Evolutionary conservation across 495 filamentous ascomycete species (phyloP), one percentile per base, ranked within the genome.

Genomic region (Tuber borchii): DNA sequence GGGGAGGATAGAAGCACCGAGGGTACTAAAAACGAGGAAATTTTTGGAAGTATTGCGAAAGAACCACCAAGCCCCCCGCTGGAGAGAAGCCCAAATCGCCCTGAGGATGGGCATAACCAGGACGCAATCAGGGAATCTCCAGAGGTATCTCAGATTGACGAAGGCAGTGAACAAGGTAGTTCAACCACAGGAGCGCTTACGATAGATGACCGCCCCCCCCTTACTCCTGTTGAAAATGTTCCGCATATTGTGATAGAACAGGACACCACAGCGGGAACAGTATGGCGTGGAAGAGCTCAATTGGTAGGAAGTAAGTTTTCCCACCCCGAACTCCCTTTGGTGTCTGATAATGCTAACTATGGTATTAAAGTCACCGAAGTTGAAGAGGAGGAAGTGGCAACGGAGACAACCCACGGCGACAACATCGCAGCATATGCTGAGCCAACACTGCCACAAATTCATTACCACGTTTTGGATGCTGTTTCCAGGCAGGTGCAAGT

Each of bases 271-370:
- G 73, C 71, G 69, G 45, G 70, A 22, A 75, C 77, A 12, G 75
- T 76, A 45, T 79, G 78, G 78, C 78, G 76, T 71, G 78, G 78
- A 45, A 65, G 56, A 26, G 79, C 78, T 26, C 78, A 79, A 37
- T 71, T 79, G 46, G 75, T 76, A n/a, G 77, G 77, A 26, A 79
- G 78, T 79, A 78, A 79, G 78, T 79, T 3, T 37, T 26, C 72
- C 14, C 19, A 17, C 16, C n/a, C 10, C 14, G 5, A 31, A 12
- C 39, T 19, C 20, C 22, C 44, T 16, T 68, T 40, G 42, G 42
- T 22, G 22, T 43, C 31, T 10, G 16, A 40, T 22, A 68, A 37
- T n/a, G 31, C 45, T 77, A 73, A 79, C 78, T 72, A 65, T 17
- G 4, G 31, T 19, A 26, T 37, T 72, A 26, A 43, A 79, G 78